Base-by-base conservation (phyloP, 441 rosid genomes). In the Pelargonium myrrhifolium region DNA sequence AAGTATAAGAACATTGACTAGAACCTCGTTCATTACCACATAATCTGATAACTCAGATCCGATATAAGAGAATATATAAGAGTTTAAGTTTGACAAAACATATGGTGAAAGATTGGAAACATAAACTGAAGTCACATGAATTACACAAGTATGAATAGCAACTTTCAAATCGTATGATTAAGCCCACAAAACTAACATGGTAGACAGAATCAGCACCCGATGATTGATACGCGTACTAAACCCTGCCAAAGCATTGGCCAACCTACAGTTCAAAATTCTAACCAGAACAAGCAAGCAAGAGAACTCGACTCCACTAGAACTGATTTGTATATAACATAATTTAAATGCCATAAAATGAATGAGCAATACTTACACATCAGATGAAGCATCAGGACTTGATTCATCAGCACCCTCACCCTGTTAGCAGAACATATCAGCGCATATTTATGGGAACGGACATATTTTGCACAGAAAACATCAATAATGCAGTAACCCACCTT, bases 371-470 rank as follows among this genome's bases (percentile, higher is more conserved):
- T 83, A 92, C 96, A 31, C 70, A 53, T 87, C 86, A 15, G 87
- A 80, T 47, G 81, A 77, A 67, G 74, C 75, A 72, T 82, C 90
- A 8, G 71, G 76, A 72, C 74, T 82, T 21, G 75, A 62, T 70
- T 60, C 73, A 76, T 81, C 83, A 60, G 81, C 81, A 74, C 72
- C 84, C 76, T 81, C 85, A 65, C 65, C 92, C 93, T 89, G 87
- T 66, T 47, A 69, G 72, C 59, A 74, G 68, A 66, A 74, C 65
- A 59, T 59, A 67, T 68, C 62, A 76, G 74, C 17, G 22, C 0
- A 45, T 6, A 55, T 51, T 53, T 58, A 15, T 15, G 35, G 67
- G 15, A 17, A 49, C 24, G 40, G 56, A 26, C n/a, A 67, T 67
- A 47, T 20, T 26, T 17, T 45, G 68, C 17, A 15, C 58, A 35